These are phyloP conservation scores for Peniophora sp. DNA, from an alignment of 1,284 basidiomycete species.

Conservation along the genomic window DNA sequence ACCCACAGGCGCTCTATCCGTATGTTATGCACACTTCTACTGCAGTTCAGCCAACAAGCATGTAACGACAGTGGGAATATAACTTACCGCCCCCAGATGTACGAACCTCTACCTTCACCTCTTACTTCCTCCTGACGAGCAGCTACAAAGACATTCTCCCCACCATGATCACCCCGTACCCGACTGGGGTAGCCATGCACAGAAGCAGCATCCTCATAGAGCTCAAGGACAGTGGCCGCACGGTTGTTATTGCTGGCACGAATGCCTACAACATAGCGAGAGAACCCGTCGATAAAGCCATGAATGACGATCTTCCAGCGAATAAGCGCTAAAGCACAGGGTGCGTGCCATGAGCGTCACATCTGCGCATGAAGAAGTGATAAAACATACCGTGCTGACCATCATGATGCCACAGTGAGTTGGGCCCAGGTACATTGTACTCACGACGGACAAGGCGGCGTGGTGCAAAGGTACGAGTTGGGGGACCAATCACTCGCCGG, in stretches of 20 bases:
- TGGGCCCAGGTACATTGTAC: constrained; percentile 27
- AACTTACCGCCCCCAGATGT: too few species aligned
- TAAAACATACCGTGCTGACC: constrained; percentile 49
- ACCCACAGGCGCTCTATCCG: constrained; percentile 30
- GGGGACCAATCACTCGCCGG: too few species aligned
- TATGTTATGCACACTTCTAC: too few species aligned
- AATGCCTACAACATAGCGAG: constrained; percentile 24
- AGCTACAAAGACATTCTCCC: constrained; percentile 20
- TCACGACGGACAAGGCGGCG: too few species aligned
- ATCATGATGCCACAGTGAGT: constrained; percentile 39
- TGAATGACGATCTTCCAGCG: constrained; percentile 43
- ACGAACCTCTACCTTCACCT: too few species aligned
- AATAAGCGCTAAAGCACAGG: too few species aligned
- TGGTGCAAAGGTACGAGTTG: too few species aligned
- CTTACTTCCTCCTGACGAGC: too few species aligned
- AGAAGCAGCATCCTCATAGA: constrained; percentile 17
- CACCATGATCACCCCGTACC: constrained; percentile 19
- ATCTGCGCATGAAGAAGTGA: too few species aligned
- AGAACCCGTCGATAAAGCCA: constrained; percentile 36
- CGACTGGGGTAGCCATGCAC: constrained; percentile 17
- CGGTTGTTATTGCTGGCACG: constrained; percentile 29
- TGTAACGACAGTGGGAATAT: too few species aligned
- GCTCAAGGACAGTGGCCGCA: constrained; percentile 27
- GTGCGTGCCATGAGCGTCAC: too few species aligned
- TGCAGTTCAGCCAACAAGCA: too few species aligned